phyloP scores from a whole-genome alignment of 352 stramenopile genomes.

The Globisporangium perplexum region DNA sequence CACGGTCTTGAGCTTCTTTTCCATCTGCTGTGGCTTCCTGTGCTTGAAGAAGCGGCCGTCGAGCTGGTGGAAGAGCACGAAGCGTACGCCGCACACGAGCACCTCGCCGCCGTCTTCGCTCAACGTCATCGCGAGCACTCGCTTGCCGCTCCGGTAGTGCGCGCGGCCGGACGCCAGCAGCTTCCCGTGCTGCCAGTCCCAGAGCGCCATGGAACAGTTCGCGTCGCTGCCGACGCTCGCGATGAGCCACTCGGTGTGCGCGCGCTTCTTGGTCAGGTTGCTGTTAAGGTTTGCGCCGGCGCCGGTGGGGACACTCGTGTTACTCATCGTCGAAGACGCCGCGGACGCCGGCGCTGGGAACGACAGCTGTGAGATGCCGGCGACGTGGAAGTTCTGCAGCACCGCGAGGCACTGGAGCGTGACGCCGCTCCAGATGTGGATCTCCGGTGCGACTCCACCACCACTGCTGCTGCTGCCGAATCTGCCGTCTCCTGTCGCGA shows the following conservation, averaged over 20 bases:
- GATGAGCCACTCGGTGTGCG: conserved; percentile 50
- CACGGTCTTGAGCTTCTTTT: conserved; percentile 36
- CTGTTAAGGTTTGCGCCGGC: conserved; percentile 30
- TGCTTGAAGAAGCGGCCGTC: conserved; percentile 59
- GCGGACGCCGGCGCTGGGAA: conserved; percentile 51
- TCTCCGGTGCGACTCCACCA: conserved; percentile 23
- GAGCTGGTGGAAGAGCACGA: conserved; percentile 55
- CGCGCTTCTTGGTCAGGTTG: conserved; percentile 42
- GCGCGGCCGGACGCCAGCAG: conserved; percentile 56
- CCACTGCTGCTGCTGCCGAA: conserved; percentile 14
- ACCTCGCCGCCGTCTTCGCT: conserved; percentile 71
- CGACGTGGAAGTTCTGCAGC: conserved; percentile 54
- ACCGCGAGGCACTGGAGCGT: conserved; percentile 69
- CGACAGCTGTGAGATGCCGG: conserved; percentile 42
- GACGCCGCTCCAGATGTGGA: conserved; percentile 64
- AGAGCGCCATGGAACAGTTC: conserved; percentile 68
- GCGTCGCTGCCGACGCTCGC: conserved; percentile 58
- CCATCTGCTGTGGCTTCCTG: conserved; percentile 44
- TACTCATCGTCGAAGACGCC: conserved; percentile 30
- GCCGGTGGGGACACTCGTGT: conserved; percentile 19
- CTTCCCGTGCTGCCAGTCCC: conserved; percentile 66
- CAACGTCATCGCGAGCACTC: conserved; percentile 49
- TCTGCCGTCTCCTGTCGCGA: conserved; percentile 46
- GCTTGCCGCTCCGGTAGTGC: conserved; percentile 21
- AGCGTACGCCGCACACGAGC: conserved; percentile 53